Conservation (phyloP, 176 grass and related monocot species). For the Eleusine indica region DNA sequence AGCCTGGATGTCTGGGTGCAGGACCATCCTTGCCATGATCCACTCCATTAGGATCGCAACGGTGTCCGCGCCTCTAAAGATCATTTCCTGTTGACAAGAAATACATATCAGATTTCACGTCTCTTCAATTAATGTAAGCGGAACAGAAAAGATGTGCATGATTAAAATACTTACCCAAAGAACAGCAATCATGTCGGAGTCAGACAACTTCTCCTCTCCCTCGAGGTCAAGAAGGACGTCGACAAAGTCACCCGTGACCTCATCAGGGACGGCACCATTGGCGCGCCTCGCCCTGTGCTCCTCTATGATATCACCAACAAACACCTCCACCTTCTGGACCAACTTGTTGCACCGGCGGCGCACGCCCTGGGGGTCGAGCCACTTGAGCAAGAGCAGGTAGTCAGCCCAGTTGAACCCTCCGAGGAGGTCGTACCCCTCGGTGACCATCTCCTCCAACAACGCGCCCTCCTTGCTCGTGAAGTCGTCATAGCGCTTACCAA, state of each 20-base stretch:
- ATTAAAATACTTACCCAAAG: conserved; percentile 59
- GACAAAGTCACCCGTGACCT: conserved; percentile 52
- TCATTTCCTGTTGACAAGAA: conserved; percentile 63
- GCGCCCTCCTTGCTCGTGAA: conserved; percentile 40
- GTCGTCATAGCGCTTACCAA: conserved; percentile 62
- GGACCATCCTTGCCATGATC: conserved; percentile 78
- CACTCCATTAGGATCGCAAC: conserved; percentile 87
- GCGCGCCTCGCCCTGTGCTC: conserved; percentile 51
- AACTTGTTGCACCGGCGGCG: conserved; percentile 62
- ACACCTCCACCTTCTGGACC: conserved; percentile 57
- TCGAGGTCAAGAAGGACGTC: conserved; percentile 67
- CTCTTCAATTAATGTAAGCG: too few species aligned
- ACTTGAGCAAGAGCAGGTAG: conserved; percentile 63
- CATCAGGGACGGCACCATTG: not conserved
- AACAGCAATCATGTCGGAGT: conserved; percentile 77
- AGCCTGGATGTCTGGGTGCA: conserved; percentile 72
- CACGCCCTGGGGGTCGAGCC: conserved; percentile 72
- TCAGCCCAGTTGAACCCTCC: conserved; percentile 80
- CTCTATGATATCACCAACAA: conserved; percentile 54
- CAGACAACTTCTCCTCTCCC: conserved; percentile 69
- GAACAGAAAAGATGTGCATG: too few species aligned
- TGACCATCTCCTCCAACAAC: conserved; percentile 67
- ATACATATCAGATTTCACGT: not conserved
- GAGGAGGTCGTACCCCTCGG: conserved; percentile 70
- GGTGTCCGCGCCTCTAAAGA: conserved; percentile 78